phyloP scores from a whole-genome alignment of 2,329 filamentous ascomycete species.

The Aspergillus ochraceus region DNA sequence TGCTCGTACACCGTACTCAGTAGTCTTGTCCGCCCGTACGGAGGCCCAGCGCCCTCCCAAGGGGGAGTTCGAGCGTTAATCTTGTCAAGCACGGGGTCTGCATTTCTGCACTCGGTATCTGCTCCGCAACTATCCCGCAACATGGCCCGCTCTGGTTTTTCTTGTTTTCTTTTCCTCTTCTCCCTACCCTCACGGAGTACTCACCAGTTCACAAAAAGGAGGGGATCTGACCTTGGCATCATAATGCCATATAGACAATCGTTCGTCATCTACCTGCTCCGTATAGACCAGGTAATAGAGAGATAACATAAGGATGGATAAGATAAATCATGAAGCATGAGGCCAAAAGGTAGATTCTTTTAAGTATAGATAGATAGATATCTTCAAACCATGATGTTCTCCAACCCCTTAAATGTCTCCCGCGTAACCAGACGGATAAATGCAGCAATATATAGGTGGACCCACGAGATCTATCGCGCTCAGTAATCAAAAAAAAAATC shows the following conservation, averaged over 20 bases:
- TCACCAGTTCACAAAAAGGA: too few species aligned
- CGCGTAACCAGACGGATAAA: neutral
- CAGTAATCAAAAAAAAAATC: conserved; percentile 9
- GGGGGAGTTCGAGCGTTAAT: neutral
- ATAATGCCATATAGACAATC: too few species aligned
- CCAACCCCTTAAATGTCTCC: neutral
- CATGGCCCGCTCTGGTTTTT: neutral
- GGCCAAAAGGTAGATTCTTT: neutral
- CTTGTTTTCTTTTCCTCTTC: neutral
- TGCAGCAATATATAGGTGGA: conserved; percentile 9
- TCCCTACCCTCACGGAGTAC: too few species aligned
- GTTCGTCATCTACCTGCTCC: neutral
- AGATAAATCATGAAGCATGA: neutral
- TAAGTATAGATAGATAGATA: neutral
- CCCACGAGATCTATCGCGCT: conserved; percentile 14
- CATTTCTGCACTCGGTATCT: neutral
- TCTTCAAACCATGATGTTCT: neutral
- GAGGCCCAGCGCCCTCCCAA: neutral
- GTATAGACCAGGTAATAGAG: neutral
- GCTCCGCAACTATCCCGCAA: neutral
- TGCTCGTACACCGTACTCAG: neutral
- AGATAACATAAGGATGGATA: neutral
- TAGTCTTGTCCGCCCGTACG: neutral
- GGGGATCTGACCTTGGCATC: too few species aligned
- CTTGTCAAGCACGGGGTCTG: neutral